phyloP scores from a whole-genome alignment of 768 basidiomycete species.

The Mycena capillaripes region DNA sequence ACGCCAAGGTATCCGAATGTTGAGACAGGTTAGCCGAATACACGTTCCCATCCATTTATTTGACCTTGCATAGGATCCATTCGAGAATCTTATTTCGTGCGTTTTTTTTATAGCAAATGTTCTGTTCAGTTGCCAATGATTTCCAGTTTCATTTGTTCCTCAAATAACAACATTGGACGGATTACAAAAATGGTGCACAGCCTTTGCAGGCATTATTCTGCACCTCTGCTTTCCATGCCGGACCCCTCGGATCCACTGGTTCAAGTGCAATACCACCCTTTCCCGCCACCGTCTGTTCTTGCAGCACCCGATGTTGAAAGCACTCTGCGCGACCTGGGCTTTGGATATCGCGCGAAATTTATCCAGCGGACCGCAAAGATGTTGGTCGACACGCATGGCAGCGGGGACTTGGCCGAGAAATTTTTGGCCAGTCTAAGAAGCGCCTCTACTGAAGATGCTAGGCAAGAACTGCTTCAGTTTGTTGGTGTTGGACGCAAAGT shows the following conservation, averaged over 20 bases:
- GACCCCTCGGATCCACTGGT: constrained; percentile 46
- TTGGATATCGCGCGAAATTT: constrained; percentile 95
- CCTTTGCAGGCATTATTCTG: constrained; percentile 84
- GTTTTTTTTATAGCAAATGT: constrained; percentile 45
- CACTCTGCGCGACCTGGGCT: constrained; percentile 85
- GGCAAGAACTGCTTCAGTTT: constrained; percentile 83
- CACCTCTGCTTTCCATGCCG: constrained; percentile 68
- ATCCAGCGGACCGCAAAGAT: constrained; percentile 88
- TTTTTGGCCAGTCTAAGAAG: constrained; percentile 73
- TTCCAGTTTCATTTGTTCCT: constrained; percentile 94
- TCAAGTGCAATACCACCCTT: constrained; percentile 74
- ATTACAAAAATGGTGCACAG: constrained; percentile 95
- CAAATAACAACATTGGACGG: constrained; percentile 95
- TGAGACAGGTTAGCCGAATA: constrained; percentile 68
- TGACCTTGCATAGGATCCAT: constrained; percentile 74
- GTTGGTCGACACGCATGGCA: constrained; percentile 71
- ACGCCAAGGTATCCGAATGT: constrained; percentile 59
- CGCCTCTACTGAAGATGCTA: constrained; percentile 67
- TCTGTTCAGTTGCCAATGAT: background rate
- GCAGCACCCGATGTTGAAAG: constrained; percentile 68
- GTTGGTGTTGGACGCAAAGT: constrained; percentile 97
- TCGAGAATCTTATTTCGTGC: constrained; percentile 95
- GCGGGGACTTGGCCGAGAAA: constrained; percentile 64
- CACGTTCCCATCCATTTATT: background rate
- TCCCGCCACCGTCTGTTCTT: constrained; percentile 84